Base-by-base conservation (phyloP, 176 grass and related monocot genomes). In the Carex cristatella region DNA sequence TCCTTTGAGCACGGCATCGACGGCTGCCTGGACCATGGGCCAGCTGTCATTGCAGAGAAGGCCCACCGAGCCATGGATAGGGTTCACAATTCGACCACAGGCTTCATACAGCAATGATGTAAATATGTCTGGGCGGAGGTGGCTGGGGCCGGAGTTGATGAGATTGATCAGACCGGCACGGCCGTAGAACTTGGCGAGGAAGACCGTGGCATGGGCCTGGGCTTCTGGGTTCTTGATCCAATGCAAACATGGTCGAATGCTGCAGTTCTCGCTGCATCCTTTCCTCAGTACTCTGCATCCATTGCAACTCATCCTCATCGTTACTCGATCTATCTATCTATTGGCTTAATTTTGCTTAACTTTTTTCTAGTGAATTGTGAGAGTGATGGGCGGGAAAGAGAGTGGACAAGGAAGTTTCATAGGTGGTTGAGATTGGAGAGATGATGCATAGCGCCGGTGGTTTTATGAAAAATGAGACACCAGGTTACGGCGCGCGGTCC, bases 141-240 rank as follows among this genome's bases (percentile, higher is more conserved):
- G 75, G 0, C 64, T 65, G 19, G 86, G 88, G 30, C 86, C 86
- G 28, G 86, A 80, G 65, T 87, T 86, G 86, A 93, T 85, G 65
- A 93, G 91, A 82, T 93, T 93, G 65, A 90, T 11, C 74, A 93
- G 88, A 1, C 86, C 91, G 16, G 88, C 86, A 55, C 88, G 91
- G 81, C 91, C 91, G 74, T 93, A 93, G 86, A 93, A 90, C 86
- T 93, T 93, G 63, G 91, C 91, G 72, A 93, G 91, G 74, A 93
- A 93, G 88, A 90, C 80, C 60, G 88, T 93, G 73, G 91, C 91
- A 37, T 93, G 87, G 53, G 86, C 88, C 83, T 92, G 91, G 2
- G 88, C 85, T 19, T 88, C 91, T 0, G 91, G 86, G 83, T 65
- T 88, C 55, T 77, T 69, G 65, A 93, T 93, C 91, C 91, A 90